These are phyloP conservation scores for Metschnikowia lochheadii DNA, from an alignment of 805 yeast genomes.

Conservation along the genomic window DNA sequence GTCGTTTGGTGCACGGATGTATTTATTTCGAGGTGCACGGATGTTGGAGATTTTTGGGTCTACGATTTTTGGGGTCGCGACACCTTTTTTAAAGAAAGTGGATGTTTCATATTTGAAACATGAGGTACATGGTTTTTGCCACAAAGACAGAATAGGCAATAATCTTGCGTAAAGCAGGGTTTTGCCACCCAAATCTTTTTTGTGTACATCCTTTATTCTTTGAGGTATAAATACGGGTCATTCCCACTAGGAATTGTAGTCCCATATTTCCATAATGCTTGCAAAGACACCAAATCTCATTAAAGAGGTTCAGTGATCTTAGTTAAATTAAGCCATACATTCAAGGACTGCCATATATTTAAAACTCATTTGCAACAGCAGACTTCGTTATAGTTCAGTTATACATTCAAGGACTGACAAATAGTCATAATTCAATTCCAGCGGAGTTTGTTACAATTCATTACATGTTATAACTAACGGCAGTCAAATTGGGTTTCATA, in stretches of 20 bases:
- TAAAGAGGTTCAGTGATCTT: too few species aligned
- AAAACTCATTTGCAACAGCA: too few species aligned
- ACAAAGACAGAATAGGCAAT: neutral
- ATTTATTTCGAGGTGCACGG: neutral
- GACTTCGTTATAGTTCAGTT: too few species aligned
- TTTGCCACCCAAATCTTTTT: neutral
- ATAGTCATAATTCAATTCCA: too few species aligned
- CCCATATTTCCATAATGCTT: neutral
- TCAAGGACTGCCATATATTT: too few species aligned
- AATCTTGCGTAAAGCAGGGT: neutral
- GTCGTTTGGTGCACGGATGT: neutral
- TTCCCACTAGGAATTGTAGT: neutral
- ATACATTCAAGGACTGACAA: too few species aligned
- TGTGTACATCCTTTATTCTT: neutral
- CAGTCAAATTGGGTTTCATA: too few species aligned
- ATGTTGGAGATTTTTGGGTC: neutral
- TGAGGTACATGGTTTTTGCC: neutral
- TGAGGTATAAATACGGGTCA: neutral
- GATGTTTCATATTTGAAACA: conserved; percentile 1
- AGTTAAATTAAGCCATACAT: too few species aligned
- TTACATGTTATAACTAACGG: too few species aligned
- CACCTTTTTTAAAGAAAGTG: neutral
- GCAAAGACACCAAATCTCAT: neutral
- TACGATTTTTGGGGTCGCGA: neutral
- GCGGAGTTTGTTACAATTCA: too few species aligned